These are phyloP conservation scores for Berberis vulgaris DNA, from an alignment of 164 flowering plant species.

Conservation along the genomic window DNA sequence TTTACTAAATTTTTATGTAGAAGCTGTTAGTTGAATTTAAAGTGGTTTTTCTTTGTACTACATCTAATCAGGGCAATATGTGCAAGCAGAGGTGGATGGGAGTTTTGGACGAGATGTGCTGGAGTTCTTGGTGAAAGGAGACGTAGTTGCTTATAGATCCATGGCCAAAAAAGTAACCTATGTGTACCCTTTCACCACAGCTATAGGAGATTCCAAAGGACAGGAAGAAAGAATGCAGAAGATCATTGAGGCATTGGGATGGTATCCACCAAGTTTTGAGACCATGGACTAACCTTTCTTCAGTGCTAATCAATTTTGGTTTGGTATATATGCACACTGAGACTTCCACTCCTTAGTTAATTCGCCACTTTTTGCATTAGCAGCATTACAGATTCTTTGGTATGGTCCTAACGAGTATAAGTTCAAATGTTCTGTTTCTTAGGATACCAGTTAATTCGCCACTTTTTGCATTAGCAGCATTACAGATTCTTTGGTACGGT, in stretches of 20 bases:
- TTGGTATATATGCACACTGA: too few relatives aligned
- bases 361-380: too few relatives aligned
- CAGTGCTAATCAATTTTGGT: too few relatives aligned
- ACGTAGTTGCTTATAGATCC: conserved; percentile 59
- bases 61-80: conserved; percentile 45
- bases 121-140: conserved; percentile 84
- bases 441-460: too few relatives aligned
- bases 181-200: conserved; percentile 89
- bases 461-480: too few relatives aligned
- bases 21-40: too few relatives aligned
- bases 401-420: too few relatives aligned
- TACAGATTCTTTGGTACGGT: too few relatives aligned
- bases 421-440: too few relatives aligned
- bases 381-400: too few relatives aligned
- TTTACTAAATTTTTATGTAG: too few relatives aligned
- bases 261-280: conserved; percentile 82
- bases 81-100: conserved; percentile 81
- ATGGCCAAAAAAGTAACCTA: conserved; percentile 86
- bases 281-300: conserved; percentile 34
- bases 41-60: background rate
- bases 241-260: conserved; percentile 57
- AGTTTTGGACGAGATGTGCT: conserved; percentile 78
- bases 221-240: conserved; percentile 77
- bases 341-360: too few relatives aligned
- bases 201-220: conserved; percentile 88